Evolutionary conservation across 164 flowering plant genomes (phyloP), one percentile per base, ranked within the genome.

Genomic region (Pachysandra terminalis): DNA sequence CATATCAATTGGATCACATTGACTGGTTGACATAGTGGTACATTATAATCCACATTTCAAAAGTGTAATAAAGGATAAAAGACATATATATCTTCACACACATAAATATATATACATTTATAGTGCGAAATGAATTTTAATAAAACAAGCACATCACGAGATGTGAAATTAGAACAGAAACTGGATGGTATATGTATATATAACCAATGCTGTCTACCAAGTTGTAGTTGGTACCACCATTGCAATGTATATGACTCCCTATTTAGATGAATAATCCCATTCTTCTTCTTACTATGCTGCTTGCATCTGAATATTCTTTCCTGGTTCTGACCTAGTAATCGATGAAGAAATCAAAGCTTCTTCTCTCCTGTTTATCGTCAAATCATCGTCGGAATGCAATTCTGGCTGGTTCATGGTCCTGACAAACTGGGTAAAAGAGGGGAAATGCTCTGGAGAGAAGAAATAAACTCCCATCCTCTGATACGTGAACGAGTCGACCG

Each of bases 401-500:
- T 72, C 84, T 12, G 63, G 80, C 61, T 82, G 79, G 68, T 78
- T 69, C 10, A 91, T 72, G 54, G 72, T 76, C 66, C 91, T 75
- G 9, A 85, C 84, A 27, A 94, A 84, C 67, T 72, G 68, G 0
- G 93, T 75, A 74, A 94, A 94, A 15, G 75, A 54, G 41, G 90
- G 93, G 25, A 87, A 91, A 69, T 91, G 90, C 59, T 87, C 86
- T 0, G 98, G 97, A 1, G 98, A 91, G 80, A 94, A 94, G 84
- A 94, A 94, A 59, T 81, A 68, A 5, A 95, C 93, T 23, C 98
- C 97, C 97, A 95, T 95, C 69, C 98, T 88, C 75, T 91, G 89
- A 68, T 90, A 90, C 1, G 84, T 85, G 81, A 91, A 88, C 70
- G 78, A 71, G 15, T 84, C 80, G 63, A 88, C 68, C 40, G 19